A percentile compares a stretch with the other conserved stretches of the same genome.
Evolutionary conservation across 2,329 filamentous ascomycete genomes (phyloP).

Genomic region (Penicillium sclerotiorum): DNA sequence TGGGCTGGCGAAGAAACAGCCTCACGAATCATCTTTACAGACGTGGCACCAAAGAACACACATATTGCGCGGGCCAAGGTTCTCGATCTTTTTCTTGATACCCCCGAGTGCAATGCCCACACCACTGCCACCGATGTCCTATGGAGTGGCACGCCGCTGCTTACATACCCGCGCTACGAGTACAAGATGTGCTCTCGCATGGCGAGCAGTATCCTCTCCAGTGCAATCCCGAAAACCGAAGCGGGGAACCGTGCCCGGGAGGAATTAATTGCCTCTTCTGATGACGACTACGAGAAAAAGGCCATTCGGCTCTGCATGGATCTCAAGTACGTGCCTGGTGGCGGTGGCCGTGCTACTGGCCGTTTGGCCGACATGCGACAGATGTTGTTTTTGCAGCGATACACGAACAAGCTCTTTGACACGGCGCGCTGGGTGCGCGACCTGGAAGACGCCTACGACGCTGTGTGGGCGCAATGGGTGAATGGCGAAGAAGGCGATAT

Average conservation of each 20-base stretch:
- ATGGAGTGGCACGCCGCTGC: constrained; percentile 91
- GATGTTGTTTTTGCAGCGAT: constrained; percentile 80
- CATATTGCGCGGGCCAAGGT: constrained; percentile 91
- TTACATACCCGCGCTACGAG: constrained; percentile 86
- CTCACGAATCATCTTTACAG: constrained; percentile 86
- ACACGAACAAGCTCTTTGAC: constrained; percentile 86
- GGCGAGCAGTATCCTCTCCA: constrained; percentile 90
- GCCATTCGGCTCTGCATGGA: constrained; percentile 69
- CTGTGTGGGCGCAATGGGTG: constrained; percentile 89
- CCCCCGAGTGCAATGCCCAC: constrained; percentile 96
- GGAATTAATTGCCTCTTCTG: constrained; percentile 76
- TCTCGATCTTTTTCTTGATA: constrained; percentile 94
- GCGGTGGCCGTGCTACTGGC: constrained; percentile 53
- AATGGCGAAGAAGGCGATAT: constrained; percentile 88
- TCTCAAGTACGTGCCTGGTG: constrained; percentile 59
- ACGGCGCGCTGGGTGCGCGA: constrained; percentile 89
- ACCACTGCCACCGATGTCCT: constrained; percentile 95
- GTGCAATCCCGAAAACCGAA: constrained; percentile 73
- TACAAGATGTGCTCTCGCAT: constrained; percentile 99
- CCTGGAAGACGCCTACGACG: constrained; percentile 83
- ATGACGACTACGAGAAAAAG: constrained; percentile 80
- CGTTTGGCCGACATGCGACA: constrained; percentile 77
- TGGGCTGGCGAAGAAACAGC: constrained; percentile 90
- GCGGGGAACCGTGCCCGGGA: constrained; percentile 68
- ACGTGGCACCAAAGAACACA: constrained; percentile 91